A percentile compares a stretch with the other conserved stretches of the same genome.
Evolutionary conservation across 2,329 filamentous ascomycete genomes (phyloP).

Genomic region (Blumeria graminis): DNA sequence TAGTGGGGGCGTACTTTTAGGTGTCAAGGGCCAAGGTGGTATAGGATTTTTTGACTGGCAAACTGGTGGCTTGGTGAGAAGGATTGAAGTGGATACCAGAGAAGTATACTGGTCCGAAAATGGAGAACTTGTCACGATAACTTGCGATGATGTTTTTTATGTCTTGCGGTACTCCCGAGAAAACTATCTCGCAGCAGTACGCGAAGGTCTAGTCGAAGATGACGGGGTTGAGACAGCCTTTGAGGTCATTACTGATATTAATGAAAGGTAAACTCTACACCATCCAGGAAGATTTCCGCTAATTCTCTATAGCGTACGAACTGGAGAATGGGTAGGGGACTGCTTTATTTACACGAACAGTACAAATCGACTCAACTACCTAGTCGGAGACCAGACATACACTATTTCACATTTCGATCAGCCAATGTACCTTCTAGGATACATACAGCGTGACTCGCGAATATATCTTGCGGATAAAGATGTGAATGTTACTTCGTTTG

Average conservation of each 20-base stretch:
- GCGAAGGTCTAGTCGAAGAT: constrained; percentile 58
- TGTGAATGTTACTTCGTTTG: constrained; percentile 72
- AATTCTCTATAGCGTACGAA: constrained; percentile 40
- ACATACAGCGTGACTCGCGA: constrained; percentile 82
- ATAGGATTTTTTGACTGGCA: constrained; percentile 96
- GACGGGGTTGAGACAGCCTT: constrained; percentile 86
- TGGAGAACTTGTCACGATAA: constrained; percentile 76
- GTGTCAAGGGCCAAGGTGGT: constrained; percentile 83
- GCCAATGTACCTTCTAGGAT: constrained; percentile 83
- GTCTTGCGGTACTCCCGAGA: constrained; percentile 81
- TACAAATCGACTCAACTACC: constrained; percentile 90
- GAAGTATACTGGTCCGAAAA: constrained; percentile 91
- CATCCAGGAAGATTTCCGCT: constrained; percentile 4
- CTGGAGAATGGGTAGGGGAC: constrained; percentile 93
- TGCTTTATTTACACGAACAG: constrained; percentile 98
- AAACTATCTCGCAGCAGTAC: constrained; percentile 61
- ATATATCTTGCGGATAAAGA: constrained; percentile 95
- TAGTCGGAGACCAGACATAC: constrained; percentile 94
- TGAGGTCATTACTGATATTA: constrained; percentile 87
- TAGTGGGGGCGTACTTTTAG: constrained; percentile 68
- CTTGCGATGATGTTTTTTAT: constrained; percentile 89
- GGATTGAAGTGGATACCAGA: constrained; percentile 60
- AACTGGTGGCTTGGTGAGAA: constrained; percentile 62
- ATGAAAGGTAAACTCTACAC: constrained; percentile 40
- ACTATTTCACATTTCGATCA: constrained; percentile 94